These are phyloP conservation scores for Grigorovia yakushimaensis DNA, from an alignment of 805 yeast species.

Conservation along the genomic window DNA sequence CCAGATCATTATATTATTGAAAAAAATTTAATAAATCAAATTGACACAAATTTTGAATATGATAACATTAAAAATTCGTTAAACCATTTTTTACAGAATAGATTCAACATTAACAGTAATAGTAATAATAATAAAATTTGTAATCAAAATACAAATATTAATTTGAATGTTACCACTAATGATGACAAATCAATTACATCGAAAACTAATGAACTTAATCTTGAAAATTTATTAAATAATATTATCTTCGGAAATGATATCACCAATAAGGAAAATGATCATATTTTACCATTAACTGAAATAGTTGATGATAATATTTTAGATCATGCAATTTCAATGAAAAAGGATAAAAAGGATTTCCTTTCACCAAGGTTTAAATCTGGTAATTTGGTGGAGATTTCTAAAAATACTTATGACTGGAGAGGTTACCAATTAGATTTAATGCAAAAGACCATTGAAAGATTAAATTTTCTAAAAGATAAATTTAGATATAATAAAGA, in stretches of 20 bases:
- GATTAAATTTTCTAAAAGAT: conserved; percentile 24
- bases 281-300: background rate
- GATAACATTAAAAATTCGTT: conserved; percentile 23
- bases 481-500: conserved; percentile 16
- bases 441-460: conserved; percentile 30
- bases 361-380: conserved; percentile 6
- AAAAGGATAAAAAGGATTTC: background rate
- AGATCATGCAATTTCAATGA: too few species aligned
- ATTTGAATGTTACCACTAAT: background rate
- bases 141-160: background rate
- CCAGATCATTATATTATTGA: conserved; percentile 34
- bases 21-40: conserved; percentile 9
- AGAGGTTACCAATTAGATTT: conserved; percentile 31
- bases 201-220: background rate
- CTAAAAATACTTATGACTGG: conserved; percentile 4
- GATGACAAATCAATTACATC: background rate
- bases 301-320: too few species aligned
- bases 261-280: conserved; percentile 8
- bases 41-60: conserved; percentile 10
- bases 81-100: conserved; percentile 15
- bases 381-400: background rate
- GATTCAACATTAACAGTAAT: conserved; percentile 1
- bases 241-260: conserved; percentile 22
- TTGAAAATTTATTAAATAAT: conserved; percentile 16
- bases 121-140: background rate